These are phyloP conservation scores for Pichia sp. DNA, from an alignment of 1,139 yeast species.

Conservation along the genomic window DNA sequence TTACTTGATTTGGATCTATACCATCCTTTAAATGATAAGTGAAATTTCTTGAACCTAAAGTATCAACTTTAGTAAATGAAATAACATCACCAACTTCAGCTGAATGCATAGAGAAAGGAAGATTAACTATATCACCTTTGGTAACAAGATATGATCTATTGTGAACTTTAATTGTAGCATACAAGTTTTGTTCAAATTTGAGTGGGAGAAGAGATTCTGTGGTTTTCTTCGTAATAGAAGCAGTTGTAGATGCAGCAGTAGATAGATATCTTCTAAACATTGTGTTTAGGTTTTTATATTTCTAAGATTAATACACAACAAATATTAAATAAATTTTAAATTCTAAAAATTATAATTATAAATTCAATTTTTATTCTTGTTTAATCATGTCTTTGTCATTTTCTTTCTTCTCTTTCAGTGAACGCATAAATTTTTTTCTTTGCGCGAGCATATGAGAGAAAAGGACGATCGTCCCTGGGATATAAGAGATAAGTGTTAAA, in stretches of 20 bases:
- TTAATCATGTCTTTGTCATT: neutral
- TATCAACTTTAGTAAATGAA: slow-evolving; percentile 64
- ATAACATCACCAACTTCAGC: slow-evolving; percentile 79
- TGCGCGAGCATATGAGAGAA: slow-evolving; percentile 87
- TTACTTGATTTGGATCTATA: slow-evolving; percentile 47
- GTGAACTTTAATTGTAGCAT: slow-evolving; percentile 79
- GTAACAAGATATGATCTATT: slow-evolving; percentile 86
- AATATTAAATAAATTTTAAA: no score
- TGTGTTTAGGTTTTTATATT: no score
- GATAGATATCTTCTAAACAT: slow-evolving; percentile 10
- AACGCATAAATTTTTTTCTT: slow-evolving; percentile 47
- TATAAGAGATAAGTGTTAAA: slow-evolving; percentile 49
- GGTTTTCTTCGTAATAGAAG: neutral
- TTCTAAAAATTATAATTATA: no score
- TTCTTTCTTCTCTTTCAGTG: slow-evolving; percentile 14
- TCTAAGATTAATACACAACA: no score
- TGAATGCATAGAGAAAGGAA: slow-evolving; percentile 71
- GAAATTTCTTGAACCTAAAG: slow-evolving; percentile 80
- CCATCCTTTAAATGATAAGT: slow-evolving; percentile 51
- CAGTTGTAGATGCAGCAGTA: slow-evolving; percentile 3
- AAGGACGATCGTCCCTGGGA: slow-evolving; percentile 82
- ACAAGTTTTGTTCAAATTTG: slow-evolving; percentile 60
- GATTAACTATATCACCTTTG: slow-evolving; percentile 74
- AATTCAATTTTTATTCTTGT: neutral
- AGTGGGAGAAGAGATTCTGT: slow-evolving; percentile 28